Conservation (phyloP, 2,329 filamentous ascomycete species). For the Penicillium sp. region DNA sequence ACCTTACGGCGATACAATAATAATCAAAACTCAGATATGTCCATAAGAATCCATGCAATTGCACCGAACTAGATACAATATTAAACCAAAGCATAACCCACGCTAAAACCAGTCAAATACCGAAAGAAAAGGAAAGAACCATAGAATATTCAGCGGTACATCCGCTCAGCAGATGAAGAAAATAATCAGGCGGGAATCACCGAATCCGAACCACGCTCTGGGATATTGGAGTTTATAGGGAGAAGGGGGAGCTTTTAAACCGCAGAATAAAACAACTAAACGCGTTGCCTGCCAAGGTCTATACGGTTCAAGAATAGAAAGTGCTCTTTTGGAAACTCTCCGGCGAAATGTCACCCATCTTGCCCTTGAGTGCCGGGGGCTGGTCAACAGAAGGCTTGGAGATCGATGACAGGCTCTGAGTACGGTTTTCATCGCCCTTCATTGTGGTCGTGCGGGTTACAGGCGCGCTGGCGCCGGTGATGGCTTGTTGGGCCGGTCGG, state of each 20-base stretch:
- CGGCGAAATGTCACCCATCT: conserved; percentile 59
- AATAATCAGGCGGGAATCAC: neutral
- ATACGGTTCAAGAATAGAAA: conserved; percentile 54
- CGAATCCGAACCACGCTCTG: neutral
- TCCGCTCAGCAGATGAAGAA: neutral
- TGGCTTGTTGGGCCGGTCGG: conserved; percentile 42
- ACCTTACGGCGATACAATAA: too few relatives aligned
- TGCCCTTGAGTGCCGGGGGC: conserved; percentile 52
- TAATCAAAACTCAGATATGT: neutral
- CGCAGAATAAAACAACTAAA: neutral
- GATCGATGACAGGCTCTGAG: conserved; percentile 31
- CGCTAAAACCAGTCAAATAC: conserved; percentile 15
- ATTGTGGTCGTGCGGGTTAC: conserved; percentile 53
- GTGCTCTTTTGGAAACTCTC: conserved; percentile 68
- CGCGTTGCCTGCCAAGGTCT: neutral
- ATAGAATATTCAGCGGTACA: neutral
- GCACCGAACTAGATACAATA: conserved; percentile 17
- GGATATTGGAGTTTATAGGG: neutral
- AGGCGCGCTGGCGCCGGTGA: conserved; percentile 39
- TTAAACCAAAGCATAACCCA: conserved; percentile 11
- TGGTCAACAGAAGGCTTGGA: conserved; percentile 28
- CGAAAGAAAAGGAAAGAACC: neutral
- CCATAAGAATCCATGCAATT: neutral
- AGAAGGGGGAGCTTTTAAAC: conserved; percentile 4
- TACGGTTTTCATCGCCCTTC: conserved; percentile 34